These are phyloP conservation scores for Aspergillus jensenii DNA, from an alignment of 2,329 filamentous ascomycete genomes.

Conservation along the genomic window DNA sequence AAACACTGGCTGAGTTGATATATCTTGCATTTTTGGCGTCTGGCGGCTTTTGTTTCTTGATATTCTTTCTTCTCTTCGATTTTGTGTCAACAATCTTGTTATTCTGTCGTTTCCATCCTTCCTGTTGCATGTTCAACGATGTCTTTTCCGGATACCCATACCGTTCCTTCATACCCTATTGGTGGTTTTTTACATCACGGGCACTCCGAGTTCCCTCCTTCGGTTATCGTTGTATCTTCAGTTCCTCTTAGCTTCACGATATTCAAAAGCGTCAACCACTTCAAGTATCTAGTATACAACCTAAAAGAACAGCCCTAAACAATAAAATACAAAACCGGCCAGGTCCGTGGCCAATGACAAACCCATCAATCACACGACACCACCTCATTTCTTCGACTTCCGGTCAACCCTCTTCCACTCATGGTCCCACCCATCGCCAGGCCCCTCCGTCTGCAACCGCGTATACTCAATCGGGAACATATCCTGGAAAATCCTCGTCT, in stretches of 20 bases:
- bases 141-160: conserved; percentile 16
- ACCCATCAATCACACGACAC: neutral
- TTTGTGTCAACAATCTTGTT: neutral
- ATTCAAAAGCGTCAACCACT: neutral
- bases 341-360: neutral
- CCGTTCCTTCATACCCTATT: conserved; percentile 1
- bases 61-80: neutral
- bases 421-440: conserved; percentile 86
- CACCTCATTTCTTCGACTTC: conserved; percentile 18
- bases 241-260: neutral
- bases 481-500: conserved; percentile 75
- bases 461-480: conserved; percentile 89
- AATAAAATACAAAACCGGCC: conserved; percentile 1
- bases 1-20: conserved; percentile 23
- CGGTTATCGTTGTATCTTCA: conserved; percentile 9
- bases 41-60: conserved; percentile 26
- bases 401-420: conserved; percentile 69
- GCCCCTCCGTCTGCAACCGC: conserved; percentile 72
- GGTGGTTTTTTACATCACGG: conserved; percentile 21
- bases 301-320: neutral
- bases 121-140: conserved; percentile 18
- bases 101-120: conserved; percentile 19
- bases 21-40: conserved; percentile 41
- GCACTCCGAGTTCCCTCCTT: conserved; percentile 32
- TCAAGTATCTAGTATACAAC: neutral